phyloP scores from a whole-genome alignment of 139 green algal genomes.

The Coelastrella sp. region DNA sequence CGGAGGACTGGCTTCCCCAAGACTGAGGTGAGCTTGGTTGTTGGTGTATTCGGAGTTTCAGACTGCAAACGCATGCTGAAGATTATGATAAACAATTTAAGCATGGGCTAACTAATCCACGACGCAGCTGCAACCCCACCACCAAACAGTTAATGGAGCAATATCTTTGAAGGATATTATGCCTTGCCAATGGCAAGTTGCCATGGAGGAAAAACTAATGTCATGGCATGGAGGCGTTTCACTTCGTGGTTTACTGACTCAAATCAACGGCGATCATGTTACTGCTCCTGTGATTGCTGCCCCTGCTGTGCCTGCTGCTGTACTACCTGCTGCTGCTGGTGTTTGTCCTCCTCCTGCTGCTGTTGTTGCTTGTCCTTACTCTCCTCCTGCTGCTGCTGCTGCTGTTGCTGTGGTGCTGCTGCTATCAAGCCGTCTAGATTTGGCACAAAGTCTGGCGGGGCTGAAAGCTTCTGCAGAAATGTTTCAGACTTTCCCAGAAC shows the following conservation, averaged over 20 bases:
- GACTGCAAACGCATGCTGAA: no score
- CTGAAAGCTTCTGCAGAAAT: slow-evolving; percentile 29
- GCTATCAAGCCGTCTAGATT: slow-evolving; percentile 13
- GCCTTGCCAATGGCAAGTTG: no score
- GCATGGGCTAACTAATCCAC: no score
- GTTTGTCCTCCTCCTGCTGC: background rate
- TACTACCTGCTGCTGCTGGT: background rate
- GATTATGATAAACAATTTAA: no score
- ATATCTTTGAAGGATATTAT: background rate
- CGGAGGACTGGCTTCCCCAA: no score
- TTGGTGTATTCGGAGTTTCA: no score
- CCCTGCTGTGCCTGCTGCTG: slow-evolving; percentile 5
- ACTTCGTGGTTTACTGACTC: no score
- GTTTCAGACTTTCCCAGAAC: background rate
- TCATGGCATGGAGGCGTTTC: no score
- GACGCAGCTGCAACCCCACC: no score
- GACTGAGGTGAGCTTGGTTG: no score
- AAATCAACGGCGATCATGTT: background rate
- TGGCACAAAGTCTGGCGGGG: slow-evolving; percentile 14
- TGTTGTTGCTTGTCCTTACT: slow-evolving; percentile 9
- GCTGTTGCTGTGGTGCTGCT: background rate
- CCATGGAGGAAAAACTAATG: no score
- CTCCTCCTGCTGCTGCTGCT: slow-evolving; percentile 22
- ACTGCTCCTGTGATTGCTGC: background rate
- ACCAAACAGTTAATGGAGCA: background rate